Evolutionary conservation across 2,329 filamentous ascomycete species (phyloP), one percentile per base, ranked within the genome.

Genomic region (Fusarium brevicatenulatum): DNA sequence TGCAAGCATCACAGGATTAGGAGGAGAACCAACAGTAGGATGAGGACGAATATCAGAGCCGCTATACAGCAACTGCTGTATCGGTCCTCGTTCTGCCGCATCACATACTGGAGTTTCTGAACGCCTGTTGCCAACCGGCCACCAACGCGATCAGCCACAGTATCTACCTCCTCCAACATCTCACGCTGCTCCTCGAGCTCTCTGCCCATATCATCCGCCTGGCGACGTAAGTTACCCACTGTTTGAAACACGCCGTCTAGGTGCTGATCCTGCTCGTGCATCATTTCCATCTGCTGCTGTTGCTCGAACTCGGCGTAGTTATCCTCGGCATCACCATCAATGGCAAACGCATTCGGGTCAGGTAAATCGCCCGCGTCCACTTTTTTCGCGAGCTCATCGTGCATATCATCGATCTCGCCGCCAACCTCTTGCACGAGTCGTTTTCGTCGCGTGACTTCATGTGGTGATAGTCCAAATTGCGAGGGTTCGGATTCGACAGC

Each of bases 151-250:
- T 98, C 95, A 8, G 94, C 94, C 63, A 97, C 86, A 36, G 87
- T 89, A 82, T 98, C 95, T 44, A 97, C 92, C 58, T 93, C 91
- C 71, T 96, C 91, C 64, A 99, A 86, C 89, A 98, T 92, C 81
- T 95, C 93, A 28, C 88, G 89, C 86, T 99, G 96, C 84, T 99
- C 96, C 83, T 98, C 97, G 50, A 99, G 86, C 85, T 99, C 96
- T 64, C 95, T 87, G 4, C 96, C 95, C 95, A 99, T 99, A 76
- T 95, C 93, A 82, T 97, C 92, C 4, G 96, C 97, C 86, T 98
- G 96, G 79, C 92, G 88, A 63, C 95, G 87, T 79, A 99, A 83
- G 80, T 95, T 98, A 5, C 95, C 95, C 30, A 99, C 96, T 2
- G 95, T 98, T 74, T 91, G 90, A 80, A 97, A 97, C 52, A 99